A percentile compares a stretch with the other conserved stretches of the same genome.
phyloP scores from a whole-genome alignment of 2,329 filamentous ascomycete genomes.

The Fusarium succisae region DNA sequence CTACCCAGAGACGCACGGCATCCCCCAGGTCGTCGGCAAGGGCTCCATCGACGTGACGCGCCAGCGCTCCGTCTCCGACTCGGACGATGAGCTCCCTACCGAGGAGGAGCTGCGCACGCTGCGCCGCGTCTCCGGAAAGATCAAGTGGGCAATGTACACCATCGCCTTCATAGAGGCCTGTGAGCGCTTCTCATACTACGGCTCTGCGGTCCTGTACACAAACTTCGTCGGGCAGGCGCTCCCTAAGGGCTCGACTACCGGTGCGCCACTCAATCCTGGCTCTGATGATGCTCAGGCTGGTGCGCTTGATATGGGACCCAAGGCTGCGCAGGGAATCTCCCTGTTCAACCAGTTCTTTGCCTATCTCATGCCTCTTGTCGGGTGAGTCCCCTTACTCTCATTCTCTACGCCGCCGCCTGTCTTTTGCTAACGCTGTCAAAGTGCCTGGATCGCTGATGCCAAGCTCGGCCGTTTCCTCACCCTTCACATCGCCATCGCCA shows the following conservation, averaged over 20 bases:
- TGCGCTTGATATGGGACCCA: constrained; percentile 67
- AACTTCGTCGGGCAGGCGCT: constrained; percentile 70
- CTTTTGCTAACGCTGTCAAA: constrained; percentile 38
- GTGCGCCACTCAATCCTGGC: constrained; percentile 47
- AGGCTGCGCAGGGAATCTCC: constrained; percentile 59
- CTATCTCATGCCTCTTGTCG: constrained; percentile 67
- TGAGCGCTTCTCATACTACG: constrained; percentile 83
- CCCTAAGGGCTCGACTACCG: constrained; percentile 63
- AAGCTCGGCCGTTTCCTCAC: constrained; percentile 78
- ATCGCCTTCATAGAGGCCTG: constrained; percentile 79
- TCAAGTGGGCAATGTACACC: constrained; percentile 73
- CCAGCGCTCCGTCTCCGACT: constrained; percentile 44
- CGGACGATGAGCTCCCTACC: constrained; percentile 56
- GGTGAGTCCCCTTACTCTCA: constrained; percentile 33
- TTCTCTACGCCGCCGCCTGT: background rate
- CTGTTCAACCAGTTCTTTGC: constrained; percentile 70
- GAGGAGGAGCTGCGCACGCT: constrained; percentile 70
- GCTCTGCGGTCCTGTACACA: constrained; percentile 73
- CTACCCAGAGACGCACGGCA: constrained; percentile 45
- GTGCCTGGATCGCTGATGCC: constrained; percentile 71
- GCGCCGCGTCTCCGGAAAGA: constrained; percentile 69
- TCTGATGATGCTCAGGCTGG: constrained; percentile 48
- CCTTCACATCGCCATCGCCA: constrained; percentile 72
- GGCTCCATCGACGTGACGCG: constrained; percentile 45
- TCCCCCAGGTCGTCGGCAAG: constrained; percentile 39